These are phyloP conservation scores for Globisporangium okanoganense DNA, from an alignment of 352 stramenopile genomes.

Conservation along the genomic window DNA sequence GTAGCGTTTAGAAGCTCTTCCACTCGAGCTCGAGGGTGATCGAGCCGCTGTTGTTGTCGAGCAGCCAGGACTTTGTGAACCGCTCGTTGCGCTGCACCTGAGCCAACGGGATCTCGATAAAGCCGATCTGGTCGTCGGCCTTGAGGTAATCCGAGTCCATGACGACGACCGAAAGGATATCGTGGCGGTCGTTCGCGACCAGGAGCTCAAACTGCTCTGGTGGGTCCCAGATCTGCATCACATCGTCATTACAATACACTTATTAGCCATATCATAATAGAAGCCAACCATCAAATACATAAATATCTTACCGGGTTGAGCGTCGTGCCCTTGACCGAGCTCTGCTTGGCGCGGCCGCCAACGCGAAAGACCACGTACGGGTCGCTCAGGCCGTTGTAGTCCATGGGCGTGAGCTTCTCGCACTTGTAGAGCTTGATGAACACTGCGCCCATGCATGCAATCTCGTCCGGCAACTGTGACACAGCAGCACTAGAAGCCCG, in stretches of 20 bases:
- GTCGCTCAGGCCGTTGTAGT: constrained; percentile 40
- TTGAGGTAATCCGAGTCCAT: constrained; percentile 52
- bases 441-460: constrained; percentile 34
- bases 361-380: constrained; percentile 45
- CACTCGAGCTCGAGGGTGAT: constrained; percentile 42
- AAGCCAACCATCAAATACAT: background rate
- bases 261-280: background rate
- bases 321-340: constrained; percentile 31
- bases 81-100: constrained; percentile 29
- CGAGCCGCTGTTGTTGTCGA: constrained; percentile 32
- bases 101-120: constrained; percentile 32
- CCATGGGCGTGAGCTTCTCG: constrained; percentile 34
- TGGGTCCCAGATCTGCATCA: constrained; percentile 44
- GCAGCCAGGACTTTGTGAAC: constrained; percentile 28
- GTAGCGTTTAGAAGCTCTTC: constrained; percentile 26
- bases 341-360: constrained; percentile 30
- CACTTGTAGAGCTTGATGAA: constrained; percentile 42
- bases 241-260: background rate
- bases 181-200: constrained; percentile 32
- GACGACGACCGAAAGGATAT: constrained; percentile 31
- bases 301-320: constrained; percentile 33
- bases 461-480: constrained; percentile 23
- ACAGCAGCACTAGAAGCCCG: background rate
- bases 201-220: constrained; percentile 40
- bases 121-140: constrained; percentile 38